These are phyloP conservation scores for Acer campestre DNA, from an alignment of 345 rosid genomes.

Conservation along the genomic window DNA sequence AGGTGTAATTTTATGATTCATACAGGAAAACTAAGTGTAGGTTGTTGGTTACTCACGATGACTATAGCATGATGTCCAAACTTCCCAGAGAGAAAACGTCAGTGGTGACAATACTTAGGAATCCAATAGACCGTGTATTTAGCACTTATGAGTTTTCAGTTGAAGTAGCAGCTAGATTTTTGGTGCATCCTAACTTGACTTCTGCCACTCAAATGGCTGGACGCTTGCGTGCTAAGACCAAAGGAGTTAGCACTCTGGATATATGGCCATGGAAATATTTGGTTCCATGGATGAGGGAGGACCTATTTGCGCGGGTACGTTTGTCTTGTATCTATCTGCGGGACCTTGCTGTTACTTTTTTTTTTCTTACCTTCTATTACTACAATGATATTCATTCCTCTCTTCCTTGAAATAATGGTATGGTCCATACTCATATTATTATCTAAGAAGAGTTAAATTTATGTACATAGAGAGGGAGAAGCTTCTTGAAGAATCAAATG, in stretches of 20 bases:
- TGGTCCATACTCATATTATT: background rate
- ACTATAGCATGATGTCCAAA: slow-evolving; percentile 88
- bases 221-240: slow-evolving; percentile 58
- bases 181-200: slow-evolving; percentile 93
- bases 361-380: background rate
- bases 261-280: slow-evolving; percentile 99
- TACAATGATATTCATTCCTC: background rate
- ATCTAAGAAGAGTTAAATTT: background rate
- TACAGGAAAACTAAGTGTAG: slow-evolving; percentile 80
- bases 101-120: slow-evolving; percentile 84
- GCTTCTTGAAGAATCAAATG: background rate
- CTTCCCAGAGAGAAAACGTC: slow-evolving; percentile 84
- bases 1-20: slow-evolving; percentile 18
- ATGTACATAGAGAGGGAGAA: background rate
- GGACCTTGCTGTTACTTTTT: background rate
- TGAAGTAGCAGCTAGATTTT: slow-evolving; percentile 96
- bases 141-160: slow-evolving; percentile 93
- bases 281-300: slow-evolving; percentile 99
- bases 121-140: slow-evolving; percentile 86
- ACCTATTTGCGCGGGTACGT: slow-evolving; percentile 86
- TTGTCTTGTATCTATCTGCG: slow-evolving; percentile 15
- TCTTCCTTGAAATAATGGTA: slow-evolving; percentile 11
- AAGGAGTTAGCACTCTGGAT: slow-evolving; percentile 86
- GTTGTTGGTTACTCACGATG: slow-evolving; percentile 91
- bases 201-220: slow-evolving; percentile 69